Evolutionary conservation across 306 rosid genomes (phyloP).

Genomic region (Medicago ruthenica): DNA sequence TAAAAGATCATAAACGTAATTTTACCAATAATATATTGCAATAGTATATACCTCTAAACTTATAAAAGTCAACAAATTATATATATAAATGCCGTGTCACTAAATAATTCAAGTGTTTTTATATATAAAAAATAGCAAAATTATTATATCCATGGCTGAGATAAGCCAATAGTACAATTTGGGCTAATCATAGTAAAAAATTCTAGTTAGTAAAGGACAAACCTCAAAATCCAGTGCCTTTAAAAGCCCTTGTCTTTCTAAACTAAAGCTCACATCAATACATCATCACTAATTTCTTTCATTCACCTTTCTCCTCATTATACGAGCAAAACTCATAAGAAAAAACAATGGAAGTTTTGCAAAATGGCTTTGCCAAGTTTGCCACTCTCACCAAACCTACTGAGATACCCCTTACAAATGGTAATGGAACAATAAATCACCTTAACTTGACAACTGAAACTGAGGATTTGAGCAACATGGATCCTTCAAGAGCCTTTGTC

Average conservation of each 20-base stretch:
- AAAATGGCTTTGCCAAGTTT: constrained; percentile 10
- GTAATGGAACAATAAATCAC: constrained; percentile 17
- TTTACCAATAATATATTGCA: neutral
- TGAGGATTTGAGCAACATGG: constrained; percentile 27
- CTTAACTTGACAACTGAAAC: constrained; percentile 1
- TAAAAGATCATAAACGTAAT: too few relatives aligned
- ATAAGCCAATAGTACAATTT: neutral
- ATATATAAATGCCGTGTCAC: neutral
- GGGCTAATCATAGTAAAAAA: neutral
- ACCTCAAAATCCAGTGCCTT: constrained; percentile 26
- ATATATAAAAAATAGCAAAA: too few relatives aligned
- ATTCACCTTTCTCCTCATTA: neutral
- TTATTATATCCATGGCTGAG: neutral
- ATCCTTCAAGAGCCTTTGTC: constrained; percentile 24
- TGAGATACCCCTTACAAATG: neutral
- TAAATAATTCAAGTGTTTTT: neutral
- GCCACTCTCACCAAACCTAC: neutral
- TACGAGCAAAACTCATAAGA: neutral
- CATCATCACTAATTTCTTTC: neutral
- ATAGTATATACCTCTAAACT: neutral
- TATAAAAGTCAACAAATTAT: neutral
- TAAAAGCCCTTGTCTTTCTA: constrained; percentile 32
- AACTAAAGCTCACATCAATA: constrained; percentile 17
- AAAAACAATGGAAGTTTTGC: constrained; percentile 22
- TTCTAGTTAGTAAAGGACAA: constrained; percentile 2